These are phyloP conservation scores for Aspergillus latus DNA, from an alignment of 2,329 filamentous ascomycete genomes.

Conservation along the genomic window DNA sequence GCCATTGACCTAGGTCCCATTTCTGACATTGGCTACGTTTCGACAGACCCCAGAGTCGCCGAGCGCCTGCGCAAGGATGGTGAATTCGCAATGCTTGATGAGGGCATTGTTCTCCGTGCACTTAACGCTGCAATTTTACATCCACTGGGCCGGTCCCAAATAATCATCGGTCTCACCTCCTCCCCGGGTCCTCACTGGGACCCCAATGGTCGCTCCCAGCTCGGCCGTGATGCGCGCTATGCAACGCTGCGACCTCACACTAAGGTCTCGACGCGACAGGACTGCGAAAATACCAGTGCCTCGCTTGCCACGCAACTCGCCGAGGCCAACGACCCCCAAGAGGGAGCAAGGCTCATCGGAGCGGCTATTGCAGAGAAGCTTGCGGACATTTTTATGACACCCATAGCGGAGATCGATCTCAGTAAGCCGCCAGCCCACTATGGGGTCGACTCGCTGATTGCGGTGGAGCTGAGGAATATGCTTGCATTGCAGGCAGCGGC, in stretches of 20 bases:
- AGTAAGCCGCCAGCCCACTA: constrained; percentile 31
- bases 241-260: constrained; percentile 16
- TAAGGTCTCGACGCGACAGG: background rate
- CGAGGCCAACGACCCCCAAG: background rate
- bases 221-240: background rate
- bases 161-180: background rate
- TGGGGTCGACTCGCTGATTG: constrained; percentile 47
- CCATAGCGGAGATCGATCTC: constrained; percentile 31
- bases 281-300: background rate
- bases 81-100: background rate
- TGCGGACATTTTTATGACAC: constrained; percentile 34
- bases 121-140: background rate
- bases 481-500: constrained; percentile 18
- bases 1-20: constrained; percentile 28
- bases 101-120: background rate
- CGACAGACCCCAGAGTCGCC: constrained; percentile 3
- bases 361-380: constrained; percentile 30
- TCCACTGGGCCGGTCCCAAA: background rate
- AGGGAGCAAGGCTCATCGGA: background rate
- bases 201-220: background rate
- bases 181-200: background rate
- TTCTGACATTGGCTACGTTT: background rate
- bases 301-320: background rate
- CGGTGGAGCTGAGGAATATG: constrained; percentile 48
- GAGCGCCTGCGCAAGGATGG: background rate